Evolutionary conservation across 768 basidiomycete genomes (phyloP).

Genomic region (Lactifluus hygrophoroides): DNA sequence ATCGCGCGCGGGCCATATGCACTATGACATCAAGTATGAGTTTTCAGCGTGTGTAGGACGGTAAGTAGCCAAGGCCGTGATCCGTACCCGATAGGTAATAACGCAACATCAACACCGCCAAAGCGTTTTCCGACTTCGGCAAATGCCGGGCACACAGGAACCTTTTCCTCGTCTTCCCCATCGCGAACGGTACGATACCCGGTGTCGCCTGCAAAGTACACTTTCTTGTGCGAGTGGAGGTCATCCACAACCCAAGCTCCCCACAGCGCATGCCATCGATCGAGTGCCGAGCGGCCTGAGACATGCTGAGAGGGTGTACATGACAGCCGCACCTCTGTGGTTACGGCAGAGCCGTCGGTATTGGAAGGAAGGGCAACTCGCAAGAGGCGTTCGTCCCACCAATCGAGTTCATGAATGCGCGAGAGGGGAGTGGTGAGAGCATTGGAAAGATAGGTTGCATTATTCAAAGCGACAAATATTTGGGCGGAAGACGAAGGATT

Average conservation of each 20-base stretch:
- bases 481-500: conserved; percentile 26
- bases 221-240: conserved; percentile 38
- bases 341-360: background rate
- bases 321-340: conserved; percentile 37
- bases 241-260: conserved; percentile 55
- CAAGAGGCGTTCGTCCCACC: conserved; percentile 36
- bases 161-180: conserved; percentile 40
- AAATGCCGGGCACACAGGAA: conserved; percentile 64
- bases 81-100: conserved; percentile 61
- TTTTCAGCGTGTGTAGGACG: background rate
- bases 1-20: conserved; percentile 48
- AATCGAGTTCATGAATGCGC: conserved; percentile 39
- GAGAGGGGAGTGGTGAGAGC: conserved; percentile 26
- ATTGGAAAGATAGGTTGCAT: conserved; percentile 27
- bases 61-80: background rate
- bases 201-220: conserved; percentile 66
- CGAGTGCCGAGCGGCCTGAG: conserved; percentile 40
- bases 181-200: conserved; percentile 43
- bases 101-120: conserved; percentile 56
- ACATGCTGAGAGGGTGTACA: conserved; percentile 63
- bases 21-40: conserved; percentile 32
- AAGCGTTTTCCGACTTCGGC: conserved; percentile 56
- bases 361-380: conserved; percentile 25
- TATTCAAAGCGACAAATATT: conserved; percentile 42
- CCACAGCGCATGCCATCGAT: conserved; percentile 55